A percentile compares a stretch with the other conserved stretches of the same genome.
Conservation (phyloP, 208 protist species). For the Crithidia sp. region DNA sequence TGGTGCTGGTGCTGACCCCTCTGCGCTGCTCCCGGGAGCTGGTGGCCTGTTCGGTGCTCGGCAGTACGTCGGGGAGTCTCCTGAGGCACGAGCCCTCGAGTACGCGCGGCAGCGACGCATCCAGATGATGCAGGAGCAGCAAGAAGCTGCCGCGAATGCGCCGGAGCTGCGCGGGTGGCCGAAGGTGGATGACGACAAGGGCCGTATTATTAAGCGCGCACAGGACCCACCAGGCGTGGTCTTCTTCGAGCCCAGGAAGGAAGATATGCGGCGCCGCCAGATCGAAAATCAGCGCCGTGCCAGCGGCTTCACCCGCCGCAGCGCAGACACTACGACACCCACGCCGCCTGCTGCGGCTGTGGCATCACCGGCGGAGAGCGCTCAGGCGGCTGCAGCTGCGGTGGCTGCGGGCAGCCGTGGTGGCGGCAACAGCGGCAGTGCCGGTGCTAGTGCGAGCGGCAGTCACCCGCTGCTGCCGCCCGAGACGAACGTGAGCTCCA, state of each 20-base stretch:
- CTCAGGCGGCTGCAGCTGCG: background rate
- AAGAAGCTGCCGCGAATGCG: slow-evolving; percentile 14
- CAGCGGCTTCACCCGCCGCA: slow-evolving; percentile 16
- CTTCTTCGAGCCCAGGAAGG: slow-evolving; percentile 67
- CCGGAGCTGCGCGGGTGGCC: slow-evolving; percentile 70
- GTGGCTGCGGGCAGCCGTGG: background rate
- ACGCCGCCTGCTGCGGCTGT: background rate
- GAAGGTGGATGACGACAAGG: slow-evolving; percentile 55
- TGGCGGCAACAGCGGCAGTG: background rate
- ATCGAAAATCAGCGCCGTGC: slow-evolving; percentile 40
- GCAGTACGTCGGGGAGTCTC: slow-evolving; percentile 42
- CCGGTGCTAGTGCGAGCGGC: background rate
- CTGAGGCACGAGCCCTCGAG: slow-evolving; percentile 60
- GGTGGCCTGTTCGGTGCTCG: slow-evolving; percentile 19
- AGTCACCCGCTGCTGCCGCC: slow-evolving; percentile 24
- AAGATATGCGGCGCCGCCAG: slow-evolving; percentile 53
- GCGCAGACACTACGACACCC: background rate
- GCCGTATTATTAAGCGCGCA: slow-evolving; percentile 57
- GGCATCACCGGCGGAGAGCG: background rate
- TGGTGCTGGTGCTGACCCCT: slow-evolving; percentile 5
- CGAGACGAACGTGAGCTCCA: slow-evolving; percentile 34
- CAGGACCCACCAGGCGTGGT: slow-evolving; percentile 71
- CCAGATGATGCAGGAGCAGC: slow-evolving; percentile 46
- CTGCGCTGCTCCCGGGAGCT: background rate
- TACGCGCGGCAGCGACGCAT: slow-evolving; percentile 71